Percentiles rank a stretch among this genome's conserved stretches.
Conservation (phyloP, 139 green algal genomes). For the Chlamydomonas schloesseri region DNA sequence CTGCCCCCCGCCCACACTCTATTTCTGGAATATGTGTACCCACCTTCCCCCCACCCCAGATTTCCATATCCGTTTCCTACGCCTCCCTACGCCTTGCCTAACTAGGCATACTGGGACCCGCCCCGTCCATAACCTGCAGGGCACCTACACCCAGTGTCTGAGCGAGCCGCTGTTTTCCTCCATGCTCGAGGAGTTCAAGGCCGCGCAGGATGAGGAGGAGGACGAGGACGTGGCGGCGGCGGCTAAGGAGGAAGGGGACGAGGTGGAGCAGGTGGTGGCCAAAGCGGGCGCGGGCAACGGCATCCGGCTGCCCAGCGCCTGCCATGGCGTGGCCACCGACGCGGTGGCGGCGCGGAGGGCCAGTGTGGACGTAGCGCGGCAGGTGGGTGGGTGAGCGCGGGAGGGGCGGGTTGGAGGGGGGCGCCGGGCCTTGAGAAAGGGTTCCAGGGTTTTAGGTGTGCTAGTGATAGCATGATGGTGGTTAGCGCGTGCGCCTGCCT, state of each 20-base stretch:
- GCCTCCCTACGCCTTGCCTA: no score
- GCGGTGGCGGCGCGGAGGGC: background rate
- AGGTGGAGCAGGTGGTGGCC: background rate
- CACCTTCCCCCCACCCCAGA: no score
- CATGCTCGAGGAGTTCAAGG: constrained; percentile 6
- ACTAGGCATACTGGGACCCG: no score
- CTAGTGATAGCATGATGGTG: no score
- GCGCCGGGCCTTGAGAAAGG: background rate
- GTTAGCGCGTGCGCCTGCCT: no score
- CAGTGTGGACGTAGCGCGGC: background rate
- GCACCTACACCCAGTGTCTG: background rate
- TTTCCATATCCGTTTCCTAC: no score
- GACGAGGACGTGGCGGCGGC: background rate
- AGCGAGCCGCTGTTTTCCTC: background rate
- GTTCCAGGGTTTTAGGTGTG: no score
- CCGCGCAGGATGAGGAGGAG: background rate
- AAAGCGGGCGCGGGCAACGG: no score
- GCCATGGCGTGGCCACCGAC: background rate
- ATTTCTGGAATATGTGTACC: no score
- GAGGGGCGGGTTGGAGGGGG: background rate
- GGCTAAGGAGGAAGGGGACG: background rate
- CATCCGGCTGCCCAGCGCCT: background rate
- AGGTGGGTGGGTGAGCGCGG: background rate
- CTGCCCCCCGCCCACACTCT: no score
- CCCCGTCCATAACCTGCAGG: no score